Evolutionary conservation across 2,329 filamentous ascomycete species (phyloP).

Genomic region (Scopulariopsis brevicaulis): DNA sequence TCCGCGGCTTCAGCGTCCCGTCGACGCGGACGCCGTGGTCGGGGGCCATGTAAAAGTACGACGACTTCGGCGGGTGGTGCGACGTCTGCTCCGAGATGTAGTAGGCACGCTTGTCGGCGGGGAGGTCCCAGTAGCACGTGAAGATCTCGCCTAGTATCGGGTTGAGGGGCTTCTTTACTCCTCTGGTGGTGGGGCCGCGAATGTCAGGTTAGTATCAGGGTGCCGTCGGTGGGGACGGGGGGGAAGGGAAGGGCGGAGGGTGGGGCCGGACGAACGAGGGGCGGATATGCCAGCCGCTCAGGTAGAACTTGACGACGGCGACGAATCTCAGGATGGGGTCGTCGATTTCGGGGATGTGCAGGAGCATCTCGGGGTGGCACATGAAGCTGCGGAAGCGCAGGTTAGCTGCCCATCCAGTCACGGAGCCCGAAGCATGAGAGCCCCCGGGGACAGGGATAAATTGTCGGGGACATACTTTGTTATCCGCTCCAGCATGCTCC

Average conservation of each 20-base stretch:
- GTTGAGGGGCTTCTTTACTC: conserved; percentile 96
- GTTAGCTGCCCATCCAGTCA: not conserved
- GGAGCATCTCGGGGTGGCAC: conserved; percentile 93
- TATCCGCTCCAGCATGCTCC: conserved; percentile 96
- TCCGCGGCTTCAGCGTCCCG: conserved; percentile 86
- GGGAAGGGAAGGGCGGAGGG: not conserved
- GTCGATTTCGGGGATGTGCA: conserved; percentile 77
- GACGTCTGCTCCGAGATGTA: conserved; percentile 98
- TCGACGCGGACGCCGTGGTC: conserved; percentile 92
- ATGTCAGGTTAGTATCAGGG: not conserved
- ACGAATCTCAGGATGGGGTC: conserved; percentile 86
- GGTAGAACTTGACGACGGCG: conserved; percentile 93
- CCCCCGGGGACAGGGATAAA: not conserved
- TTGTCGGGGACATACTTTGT: conserved; percentile 64
- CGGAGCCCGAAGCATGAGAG: not conserved
- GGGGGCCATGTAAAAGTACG: conserved; percentile 97
- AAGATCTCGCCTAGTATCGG: conserved; percentile 92
- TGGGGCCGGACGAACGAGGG: conserved; percentile 59
- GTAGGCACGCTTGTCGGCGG: conserved; percentile 75
- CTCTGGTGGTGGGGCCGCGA: conserved; percentile 45
- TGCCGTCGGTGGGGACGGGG: not conserved
- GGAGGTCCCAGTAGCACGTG: conserved; percentile 90
- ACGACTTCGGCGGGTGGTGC: conserved; percentile 95
- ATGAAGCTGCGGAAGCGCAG: conserved; percentile 64
- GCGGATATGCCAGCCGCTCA: conserved; percentile 98